A percentile compares a stretch with the other conserved stretches of the same genome.
Evolutionary conservation across 257 asterid genomes (phyloP).

Genomic region (Solanum arcanum): DNA sequence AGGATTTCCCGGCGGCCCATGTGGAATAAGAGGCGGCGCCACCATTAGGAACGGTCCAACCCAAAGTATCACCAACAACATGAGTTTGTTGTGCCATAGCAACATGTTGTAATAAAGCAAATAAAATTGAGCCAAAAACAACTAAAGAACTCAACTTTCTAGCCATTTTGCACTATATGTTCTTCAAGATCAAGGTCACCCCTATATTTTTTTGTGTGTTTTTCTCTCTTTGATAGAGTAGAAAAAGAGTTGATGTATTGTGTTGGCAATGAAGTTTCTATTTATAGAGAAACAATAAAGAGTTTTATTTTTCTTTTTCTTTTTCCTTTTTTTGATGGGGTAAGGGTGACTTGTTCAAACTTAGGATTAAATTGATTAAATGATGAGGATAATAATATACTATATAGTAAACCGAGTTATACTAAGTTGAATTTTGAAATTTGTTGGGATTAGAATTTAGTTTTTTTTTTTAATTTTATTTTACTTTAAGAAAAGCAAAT

Average conservation of each 20-base stretch:
- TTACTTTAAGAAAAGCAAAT: not conserved
- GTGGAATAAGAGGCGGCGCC: constrained; percentile 37
- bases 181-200: constrained; percentile 26
- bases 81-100: constrained; percentile 57
- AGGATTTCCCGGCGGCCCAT: constrained; percentile 46
- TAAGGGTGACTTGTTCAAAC: not conserved
- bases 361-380: not conserved
- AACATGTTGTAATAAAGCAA: constrained; percentile 19
- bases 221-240: not conserved
- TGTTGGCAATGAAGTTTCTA: not conserved
- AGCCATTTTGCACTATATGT: constrained; percentile 33
- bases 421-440: not conserved
- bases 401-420: not conserved
- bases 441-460: too few species aligned
- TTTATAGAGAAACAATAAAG: not conserved
- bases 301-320: not conserved
- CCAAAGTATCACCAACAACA: constrained; percentile 51
- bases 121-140: constrained; percentile 12
- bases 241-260: not conserved
- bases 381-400: not conserved
- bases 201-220: constrained; percentile 2
- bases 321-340: not conserved
- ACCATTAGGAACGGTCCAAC: constrained; percentile 57
- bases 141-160: constrained; percentile 10
- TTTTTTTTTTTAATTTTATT: too few species aligned